A percentile compares a stretch with the other conserved stretches of the same genome.
These are phyloP conservation scores for Pinus tabuliformis DNA, from an alignment of 75 land plant genomes.

Conservation along the genomic window DNA sequence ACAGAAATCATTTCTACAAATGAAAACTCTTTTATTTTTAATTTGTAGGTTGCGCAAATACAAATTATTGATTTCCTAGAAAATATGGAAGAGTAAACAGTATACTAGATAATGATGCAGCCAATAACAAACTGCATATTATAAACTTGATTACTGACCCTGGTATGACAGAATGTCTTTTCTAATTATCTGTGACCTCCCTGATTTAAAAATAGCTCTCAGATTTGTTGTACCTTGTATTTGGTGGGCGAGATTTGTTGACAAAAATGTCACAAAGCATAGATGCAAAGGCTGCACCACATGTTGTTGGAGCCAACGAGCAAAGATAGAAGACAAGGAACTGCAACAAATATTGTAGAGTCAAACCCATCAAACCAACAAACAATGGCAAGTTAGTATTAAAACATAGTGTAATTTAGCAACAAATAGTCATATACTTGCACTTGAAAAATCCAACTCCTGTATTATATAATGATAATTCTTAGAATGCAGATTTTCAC, in stretches of 20 bases:
- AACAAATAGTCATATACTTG: too few relatives aligned
- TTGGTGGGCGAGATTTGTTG: constrained; percentile 19
- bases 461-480: too few relatives aligned
- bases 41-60: too few relatives aligned
- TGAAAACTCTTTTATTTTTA: too few relatives aligned
- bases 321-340: constrained; percentile 91
- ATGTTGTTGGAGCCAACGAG: constrained; percentile 72
- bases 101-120: background rate
- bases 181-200: background rate
- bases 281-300: constrained; percentile 61
- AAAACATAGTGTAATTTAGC: too few relatives aligned
- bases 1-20: too few relatives aligned
- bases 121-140: background rate
- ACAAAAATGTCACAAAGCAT: constrained; percentile 63
- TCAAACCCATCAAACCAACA: background rate
- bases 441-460: too few relatives aligned
- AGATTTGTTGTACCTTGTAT: constrained; percentile 39
- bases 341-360: constrained; percentile 42
- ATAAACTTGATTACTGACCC: background rate
- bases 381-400: background rate
- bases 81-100: background rate
- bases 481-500: too few relatives aligned
- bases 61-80: too few relatives aligned
- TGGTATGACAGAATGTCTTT: background rate
- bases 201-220: background rate